Conservation (phyloP, 2,329 filamentous ascomycete species). For the Pseudogymnoascus sp. region DNA sequence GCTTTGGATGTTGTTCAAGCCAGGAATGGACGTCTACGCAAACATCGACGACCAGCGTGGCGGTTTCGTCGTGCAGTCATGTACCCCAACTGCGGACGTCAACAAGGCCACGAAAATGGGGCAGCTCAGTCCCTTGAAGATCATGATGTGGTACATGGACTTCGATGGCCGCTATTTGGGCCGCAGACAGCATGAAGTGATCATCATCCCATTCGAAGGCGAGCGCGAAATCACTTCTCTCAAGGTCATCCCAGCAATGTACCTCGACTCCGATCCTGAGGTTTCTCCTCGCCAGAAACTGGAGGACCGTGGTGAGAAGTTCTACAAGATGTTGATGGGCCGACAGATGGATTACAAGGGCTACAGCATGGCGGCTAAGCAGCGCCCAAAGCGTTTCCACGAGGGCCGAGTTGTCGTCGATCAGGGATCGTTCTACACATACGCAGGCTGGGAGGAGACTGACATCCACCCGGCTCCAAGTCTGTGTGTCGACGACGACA, state of each 20-base stretch:
- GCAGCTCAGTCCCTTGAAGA: conserved; percentile 18
- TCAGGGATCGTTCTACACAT: conserved; percentile 19
- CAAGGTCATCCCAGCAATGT: conserved; percentile 22
- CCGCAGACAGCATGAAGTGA: conserved; percentile 19
- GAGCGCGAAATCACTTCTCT: conserved; percentile 24
- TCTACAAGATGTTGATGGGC: conserved; percentile 19
- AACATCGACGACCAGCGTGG: conserved; percentile 17
- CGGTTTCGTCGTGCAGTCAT: conserved; percentile 18
- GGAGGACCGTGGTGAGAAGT: conserved; percentile 20
- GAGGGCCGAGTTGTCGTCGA: conserved; percentile 19
- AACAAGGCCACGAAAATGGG: conserved; percentile 12
- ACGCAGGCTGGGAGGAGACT: conserved; percentile 19
- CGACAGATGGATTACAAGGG: conserved; percentile 22
- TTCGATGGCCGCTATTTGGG: conserved; percentile 24
- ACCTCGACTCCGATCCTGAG: conserved; percentile 13
- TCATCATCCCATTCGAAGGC: conserved; percentile 23
- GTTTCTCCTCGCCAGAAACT: conserved; percentile 13
- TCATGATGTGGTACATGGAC: conserved; percentile 26
- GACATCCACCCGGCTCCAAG: conserved; percentile 16
- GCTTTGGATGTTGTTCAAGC: conserved; percentile 22
- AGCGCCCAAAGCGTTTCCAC: conserved; percentile 19
- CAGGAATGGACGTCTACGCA: conserved; percentile 20
- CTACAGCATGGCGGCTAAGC: conserved; percentile 17
- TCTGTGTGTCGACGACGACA: conserved; percentile 18
- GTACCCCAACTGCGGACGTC: background rate